phyloP scores from a whole-genome alignment of 495 filamentous ascomycete genomes.

The Sordaria brevicollis region DNA sequence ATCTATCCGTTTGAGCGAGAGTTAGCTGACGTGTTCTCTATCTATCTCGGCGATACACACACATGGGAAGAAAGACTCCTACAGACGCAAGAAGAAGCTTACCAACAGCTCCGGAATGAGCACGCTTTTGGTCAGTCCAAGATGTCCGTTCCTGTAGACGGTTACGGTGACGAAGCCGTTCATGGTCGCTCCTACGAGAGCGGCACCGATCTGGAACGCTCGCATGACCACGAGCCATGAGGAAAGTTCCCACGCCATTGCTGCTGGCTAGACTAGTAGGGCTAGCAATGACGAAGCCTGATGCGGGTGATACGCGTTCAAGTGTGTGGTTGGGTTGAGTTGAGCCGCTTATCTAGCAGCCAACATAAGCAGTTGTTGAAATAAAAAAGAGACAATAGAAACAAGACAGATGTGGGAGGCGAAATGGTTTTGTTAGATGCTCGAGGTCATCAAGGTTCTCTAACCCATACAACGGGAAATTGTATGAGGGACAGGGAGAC shows the following conservation, averaged over 20 bases:
- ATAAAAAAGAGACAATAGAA: not conserved
- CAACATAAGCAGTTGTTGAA: not conserved
- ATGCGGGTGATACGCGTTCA: not conserved
- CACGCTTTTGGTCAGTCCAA: constrained; percentile 19
- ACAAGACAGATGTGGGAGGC: not conserved
- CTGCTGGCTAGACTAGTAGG: constrained; percentile 1
- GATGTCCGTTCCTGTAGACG: constrained; percentile 12
- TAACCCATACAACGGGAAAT: not conserved
- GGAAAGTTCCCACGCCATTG: constrained; percentile 22
- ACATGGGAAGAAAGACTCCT: not conserved
- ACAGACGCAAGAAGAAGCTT: constrained; percentile 5
- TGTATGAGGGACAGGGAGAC: not conserved
- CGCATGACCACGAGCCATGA: constrained; percentile 26
- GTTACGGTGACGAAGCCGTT: constrained; percentile 29
- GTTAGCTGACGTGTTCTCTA: not conserved
- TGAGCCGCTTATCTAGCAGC: not conserved
- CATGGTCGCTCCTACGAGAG: constrained; percentile 17
- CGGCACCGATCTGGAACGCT: constrained; percentile 19
- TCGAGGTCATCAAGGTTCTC: not conserved
- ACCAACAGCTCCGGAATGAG: constrained; percentile 28
- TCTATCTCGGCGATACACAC: not conserved
- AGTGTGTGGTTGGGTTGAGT: not conserved
- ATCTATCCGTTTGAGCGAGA: constrained; percentile 18
- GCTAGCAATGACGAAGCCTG: not conserved
- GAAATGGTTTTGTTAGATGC: not conserved